phyloP scores from a whole-genome alignment of 257 asterid species.

The Knoxia roxburghii region DNA sequence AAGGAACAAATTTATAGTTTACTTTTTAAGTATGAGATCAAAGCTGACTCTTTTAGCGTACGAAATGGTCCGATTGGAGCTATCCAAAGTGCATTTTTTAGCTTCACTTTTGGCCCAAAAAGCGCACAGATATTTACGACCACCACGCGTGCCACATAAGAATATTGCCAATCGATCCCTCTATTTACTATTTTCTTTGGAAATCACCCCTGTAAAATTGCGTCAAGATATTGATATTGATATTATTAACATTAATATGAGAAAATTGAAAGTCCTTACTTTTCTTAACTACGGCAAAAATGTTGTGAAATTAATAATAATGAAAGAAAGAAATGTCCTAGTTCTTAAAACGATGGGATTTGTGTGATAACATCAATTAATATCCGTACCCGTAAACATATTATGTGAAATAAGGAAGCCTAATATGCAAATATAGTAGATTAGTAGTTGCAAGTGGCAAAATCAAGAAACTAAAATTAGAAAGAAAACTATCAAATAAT shows the following conservation, averaged over 20 bases:
- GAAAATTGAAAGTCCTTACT: no score
- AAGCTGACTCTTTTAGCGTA: no score
- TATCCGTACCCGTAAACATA: no score
- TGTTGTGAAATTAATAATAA: no score
- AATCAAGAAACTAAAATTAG: not conserved
- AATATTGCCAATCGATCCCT: not conserved
- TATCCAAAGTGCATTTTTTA: not conserved
- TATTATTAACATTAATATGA: no score
- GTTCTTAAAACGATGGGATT: no score
- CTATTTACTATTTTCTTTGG: not conserved
- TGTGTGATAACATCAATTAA: no score
- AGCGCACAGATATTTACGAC: not conserved
- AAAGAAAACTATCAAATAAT: not conserved
- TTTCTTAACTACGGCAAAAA: no score
- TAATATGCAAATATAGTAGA: not conserved
- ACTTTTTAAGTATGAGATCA: no score
- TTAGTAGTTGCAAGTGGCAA: not conserved
- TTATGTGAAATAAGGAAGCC: not conserved
- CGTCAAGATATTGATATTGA: not conserved
- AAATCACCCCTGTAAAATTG: not conserved
- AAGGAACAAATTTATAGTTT: not conserved
- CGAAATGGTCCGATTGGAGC: no score
- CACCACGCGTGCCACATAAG: not conserved
- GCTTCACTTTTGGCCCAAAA: not conserved
- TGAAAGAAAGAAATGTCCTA: no score